Evolutionary conservation across 2,329 filamentous ascomycete species (phyloP), one percentile per base, ranked within the genome.

Genomic region (Aphanocladium album): DNA sequence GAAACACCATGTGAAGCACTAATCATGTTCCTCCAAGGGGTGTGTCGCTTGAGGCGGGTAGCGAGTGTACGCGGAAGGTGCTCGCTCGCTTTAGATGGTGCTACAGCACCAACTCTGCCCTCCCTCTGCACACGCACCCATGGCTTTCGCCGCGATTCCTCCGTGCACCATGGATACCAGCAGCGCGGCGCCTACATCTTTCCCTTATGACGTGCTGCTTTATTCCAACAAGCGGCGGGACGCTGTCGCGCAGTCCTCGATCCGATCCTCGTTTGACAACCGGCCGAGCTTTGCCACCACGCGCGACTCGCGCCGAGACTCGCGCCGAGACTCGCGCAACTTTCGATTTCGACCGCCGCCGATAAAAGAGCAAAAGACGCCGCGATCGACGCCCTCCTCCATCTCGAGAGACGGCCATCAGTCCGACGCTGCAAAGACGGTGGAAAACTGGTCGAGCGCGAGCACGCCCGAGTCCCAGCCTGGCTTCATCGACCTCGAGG

Each of bases 401-500:
- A 52, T 3, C 19, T 8, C 5, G 2, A 8, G 9, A n/a, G 39
- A 27, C 23, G 16, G 19, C 8, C 7, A 16, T 16, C 46, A n/a
- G 16, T 51, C 49, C 7, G n/a, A 51, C 6, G 11, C 27, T n/a
- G n/a, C n/a, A 9, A 16, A 51, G 3, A 19, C 49, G 30, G 27
- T 19, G 27, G 30, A 19, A 16, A 37, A 16, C n/a, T 37, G 27
- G 49, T 35, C 6, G n/a, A 27, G 25, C 35, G n/a, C 54, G 19
- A 52, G 37, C 47, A 52, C 37, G 7, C 17, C 47, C 9, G 57
- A 52, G n/a, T 47, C 49, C 7, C 6, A 39, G 4, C 57, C n/a
- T 5, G 51, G 46, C 41, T 49, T 49, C 41, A 21, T 55, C 50
- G 58, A 60, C 23, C 41, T 55, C 25, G 58, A 60, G 50, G 50